Evolutionary conservation across 2,329 filamentous ascomycete species (phyloP).

Genomic region (Fusarium aywerte): DNA sequence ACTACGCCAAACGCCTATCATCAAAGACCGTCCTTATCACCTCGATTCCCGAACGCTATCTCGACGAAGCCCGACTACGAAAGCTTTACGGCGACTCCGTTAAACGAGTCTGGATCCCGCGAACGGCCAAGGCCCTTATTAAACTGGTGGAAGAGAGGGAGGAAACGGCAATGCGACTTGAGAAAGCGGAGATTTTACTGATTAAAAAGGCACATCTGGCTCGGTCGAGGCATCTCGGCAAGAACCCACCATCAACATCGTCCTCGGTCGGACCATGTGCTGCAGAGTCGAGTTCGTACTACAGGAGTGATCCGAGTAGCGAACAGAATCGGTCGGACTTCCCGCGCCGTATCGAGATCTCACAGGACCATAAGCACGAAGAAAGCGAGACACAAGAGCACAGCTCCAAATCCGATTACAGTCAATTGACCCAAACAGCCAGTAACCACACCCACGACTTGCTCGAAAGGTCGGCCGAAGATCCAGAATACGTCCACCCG

Average conservation of each 20-base stretch:
- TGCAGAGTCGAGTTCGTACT: constrained; percentile 25
- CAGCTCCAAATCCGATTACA: constrained; percentile 25
- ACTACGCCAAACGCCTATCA: constrained; percentile 86
- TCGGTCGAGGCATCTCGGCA: constrained; percentile 65
- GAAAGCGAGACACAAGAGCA: constrained; percentile 1
- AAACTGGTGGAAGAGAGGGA: constrained; percentile 85
- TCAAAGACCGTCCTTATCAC: constrained; percentile 91
- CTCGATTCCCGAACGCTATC: constrained; percentile 81
- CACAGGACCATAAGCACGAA: not conserved
- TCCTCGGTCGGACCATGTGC: constrained; percentile 26
- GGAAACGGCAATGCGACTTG: constrained; percentile 81
- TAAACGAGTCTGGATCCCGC: constrained; percentile 84
- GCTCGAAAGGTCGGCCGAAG: constrained; percentile 42
- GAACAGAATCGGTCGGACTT: constrained; percentile 10
- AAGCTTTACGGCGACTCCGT: constrained; percentile 85
- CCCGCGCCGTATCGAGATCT: constrained; percentile 11
- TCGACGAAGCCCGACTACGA: constrained; percentile 79
- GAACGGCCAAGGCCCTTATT: constrained; percentile 79
- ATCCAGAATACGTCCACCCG: constrained; percentile 52
- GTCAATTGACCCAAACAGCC: constrained; percentile 21
- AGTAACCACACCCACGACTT: constrained; percentile 10
- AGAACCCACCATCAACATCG: constrained; percentile 1
- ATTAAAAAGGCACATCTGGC: constrained; percentile 81
- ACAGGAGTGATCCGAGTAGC: constrained; percentile 21
- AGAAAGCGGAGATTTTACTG: constrained; percentile 86